Evolutionary conservation across 2,329 filamentous ascomycete genomes (phyloP).

Genomic region (Fusarium nanum): DNA sequence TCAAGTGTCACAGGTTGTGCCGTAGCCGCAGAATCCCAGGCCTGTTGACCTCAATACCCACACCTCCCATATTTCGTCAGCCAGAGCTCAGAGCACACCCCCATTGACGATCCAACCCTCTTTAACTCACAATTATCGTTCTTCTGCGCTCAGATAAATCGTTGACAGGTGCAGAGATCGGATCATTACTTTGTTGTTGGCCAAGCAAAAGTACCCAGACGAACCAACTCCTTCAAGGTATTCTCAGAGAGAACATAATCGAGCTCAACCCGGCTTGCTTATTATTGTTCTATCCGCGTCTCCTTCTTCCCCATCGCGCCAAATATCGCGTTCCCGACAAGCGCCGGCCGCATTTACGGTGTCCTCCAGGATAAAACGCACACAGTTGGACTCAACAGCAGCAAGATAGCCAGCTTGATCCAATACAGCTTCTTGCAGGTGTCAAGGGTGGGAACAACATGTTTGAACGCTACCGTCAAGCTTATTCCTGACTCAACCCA

Average conservation of each 20-base stretch:
- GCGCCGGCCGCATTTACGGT: constrained; percentile 44
- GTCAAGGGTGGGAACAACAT: constrained; percentile 31
- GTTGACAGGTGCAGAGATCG: neutral
- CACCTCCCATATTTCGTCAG: constrained; percentile 30
- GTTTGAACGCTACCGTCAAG: constrained; percentile 28
- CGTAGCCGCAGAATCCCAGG: constrained; percentile 41
- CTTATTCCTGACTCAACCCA: constrained; percentile 22
- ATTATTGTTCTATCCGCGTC: constrained; percentile 25
- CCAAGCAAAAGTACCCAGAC: neutral
- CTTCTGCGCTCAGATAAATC: constrained; percentile 7
- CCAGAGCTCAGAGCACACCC: constrained; percentile 18
- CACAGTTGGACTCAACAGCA: constrained; percentile 12
- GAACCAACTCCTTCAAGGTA: neutral
- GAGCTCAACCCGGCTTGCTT: neutral
- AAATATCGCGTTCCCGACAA: constrained; percentile 45
- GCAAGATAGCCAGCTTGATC: constrained; percentile 16
- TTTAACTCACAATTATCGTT: constrained; percentile 8
- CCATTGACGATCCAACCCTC: constrained; percentile 30
- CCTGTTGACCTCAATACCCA: constrained; percentile 23
- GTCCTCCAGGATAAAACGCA: constrained; percentile 31
- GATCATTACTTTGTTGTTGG: neutral
- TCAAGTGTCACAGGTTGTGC: constrained; percentile 38
- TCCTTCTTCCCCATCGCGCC: constrained; percentile 41
- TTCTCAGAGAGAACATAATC: neutral
- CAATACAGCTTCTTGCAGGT: constrained; percentile 34